Conservation (phyloP, 768 basidiomycete genomes). For the Kwoniella bestiolae region DNA sequence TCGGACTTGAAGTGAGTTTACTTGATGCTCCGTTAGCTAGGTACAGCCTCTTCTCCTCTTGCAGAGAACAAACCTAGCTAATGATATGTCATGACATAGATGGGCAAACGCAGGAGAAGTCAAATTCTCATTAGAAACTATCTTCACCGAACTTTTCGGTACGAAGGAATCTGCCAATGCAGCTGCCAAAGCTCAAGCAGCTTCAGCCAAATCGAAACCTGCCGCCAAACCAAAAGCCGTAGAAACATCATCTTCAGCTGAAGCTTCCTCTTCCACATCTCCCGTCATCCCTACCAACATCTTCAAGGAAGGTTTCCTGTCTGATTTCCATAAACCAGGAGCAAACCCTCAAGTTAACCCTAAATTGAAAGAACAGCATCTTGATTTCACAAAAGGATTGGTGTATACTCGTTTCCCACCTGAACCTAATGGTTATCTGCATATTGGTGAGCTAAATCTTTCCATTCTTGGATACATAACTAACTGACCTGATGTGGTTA, state of each 20-base stretch:
- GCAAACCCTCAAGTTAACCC: constrained; percentile 85
- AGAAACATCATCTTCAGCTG: constrained; percentile 38
- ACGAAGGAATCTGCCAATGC: constrained; percentile 47
- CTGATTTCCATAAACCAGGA: constrained; percentile 87
- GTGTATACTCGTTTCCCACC: constrained; percentile 98
- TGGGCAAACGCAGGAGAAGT: constrained; percentile 56
- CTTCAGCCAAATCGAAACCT: constrained; percentile 32
- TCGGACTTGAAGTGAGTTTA: constrained; percentile 51
- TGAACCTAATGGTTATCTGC: constrained; percentile 95
- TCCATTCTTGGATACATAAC: not conserved
- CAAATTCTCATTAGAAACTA: constrained; percentile 48
- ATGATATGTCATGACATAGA: constrained; percentile 14
- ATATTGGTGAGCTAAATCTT: constrained; percentile 51
- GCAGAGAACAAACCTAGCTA: not conserved
- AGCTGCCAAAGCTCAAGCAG: constrained; percentile 38
- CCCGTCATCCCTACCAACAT: constrained; percentile 63
- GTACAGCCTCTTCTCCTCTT: not conserved
- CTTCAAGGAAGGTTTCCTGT: constrained; percentile 94
- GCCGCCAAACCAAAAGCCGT: constrained; percentile 23
- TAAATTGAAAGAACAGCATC: constrained; percentile 76
- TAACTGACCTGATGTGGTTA: too few relatives aligned
- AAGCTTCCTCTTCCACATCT: constrained; percentile 47
- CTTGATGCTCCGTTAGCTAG: not conserved
- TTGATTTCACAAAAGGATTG: constrained; percentile 75
- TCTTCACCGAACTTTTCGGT: constrained; percentile 55